A percentile compares a stretch with the other conserved stretches of the same genome.
These are phyloP conservation scores for Sporothrix phasma DNA, from an alignment of 2,329 filamentous ascomycete species.

Conservation along the genomic window DNA sequence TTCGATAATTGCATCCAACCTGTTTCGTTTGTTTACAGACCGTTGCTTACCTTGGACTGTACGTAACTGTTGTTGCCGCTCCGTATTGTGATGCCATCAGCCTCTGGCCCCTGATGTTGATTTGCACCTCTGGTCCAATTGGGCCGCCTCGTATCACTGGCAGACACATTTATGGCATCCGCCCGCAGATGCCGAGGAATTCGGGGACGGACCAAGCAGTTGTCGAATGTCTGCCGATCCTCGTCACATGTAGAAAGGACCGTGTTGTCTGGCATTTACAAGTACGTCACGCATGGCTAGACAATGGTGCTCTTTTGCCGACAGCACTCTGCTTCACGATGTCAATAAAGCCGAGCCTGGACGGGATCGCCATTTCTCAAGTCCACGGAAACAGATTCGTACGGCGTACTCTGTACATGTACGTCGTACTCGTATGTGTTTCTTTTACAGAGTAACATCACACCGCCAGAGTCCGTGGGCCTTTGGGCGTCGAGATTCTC, in stretches of 20 bases:
- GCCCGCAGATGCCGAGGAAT: neutral
- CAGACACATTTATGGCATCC: neutral
- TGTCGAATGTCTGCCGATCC: neutral
- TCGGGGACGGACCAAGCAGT: neutral
- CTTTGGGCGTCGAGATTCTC: neutral
- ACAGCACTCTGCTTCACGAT: too few relatives aligned
- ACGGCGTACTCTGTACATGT: too few relatives aligned
- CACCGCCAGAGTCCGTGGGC: neutral
- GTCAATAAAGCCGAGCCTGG: neutral
- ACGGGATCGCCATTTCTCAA: too few relatives aligned
- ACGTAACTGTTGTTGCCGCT: too few relatives aligned
- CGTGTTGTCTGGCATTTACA: slow-evolving; percentile 1
- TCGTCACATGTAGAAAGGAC: neutral
- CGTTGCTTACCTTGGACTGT: too few relatives aligned
- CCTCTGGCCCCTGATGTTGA: too few relatives aligned
- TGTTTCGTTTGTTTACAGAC: too few relatives aligned
- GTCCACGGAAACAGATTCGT: too few relatives aligned
- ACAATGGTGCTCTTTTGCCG: neutral
- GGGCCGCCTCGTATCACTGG: too few relatives aligned
- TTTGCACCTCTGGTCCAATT: too few relatives aligned
- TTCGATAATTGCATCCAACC: too few relatives aligned
- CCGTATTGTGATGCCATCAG: too few relatives aligned
- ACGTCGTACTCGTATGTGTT: neutral
- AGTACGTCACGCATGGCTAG: neutral
- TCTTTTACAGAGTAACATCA: neutral